phyloP scores from a whole-genome alignment of 23 red algal genomes.

The Gracilariopsis chorda region DNA sequence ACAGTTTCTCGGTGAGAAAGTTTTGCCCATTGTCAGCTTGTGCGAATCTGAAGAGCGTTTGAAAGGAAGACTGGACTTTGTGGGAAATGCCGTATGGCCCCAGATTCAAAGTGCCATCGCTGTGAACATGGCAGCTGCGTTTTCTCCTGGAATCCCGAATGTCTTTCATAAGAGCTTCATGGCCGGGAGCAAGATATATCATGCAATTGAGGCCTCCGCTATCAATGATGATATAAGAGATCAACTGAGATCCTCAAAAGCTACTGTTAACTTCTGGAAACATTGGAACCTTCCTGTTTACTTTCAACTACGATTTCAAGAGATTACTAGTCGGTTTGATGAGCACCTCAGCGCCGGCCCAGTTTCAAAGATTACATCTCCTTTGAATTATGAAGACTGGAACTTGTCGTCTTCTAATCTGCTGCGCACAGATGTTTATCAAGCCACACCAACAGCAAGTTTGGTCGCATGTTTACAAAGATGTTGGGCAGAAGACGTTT shows the following conservation, averaged over 20 bases:
- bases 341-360: slow-evolving; percentile 35
- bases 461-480: slow-evolving; percentile 33
- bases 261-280: slow-evolving; percentile 62
- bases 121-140: slow-evolving; percentile 54
- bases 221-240: slow-evolving; percentile 8
- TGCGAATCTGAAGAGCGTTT: slow-evolving; percentile 44
- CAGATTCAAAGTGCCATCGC: slow-evolving; percentile 61
- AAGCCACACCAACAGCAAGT: slow-evolving; percentile 32
- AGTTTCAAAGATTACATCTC: neutral
- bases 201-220: slow-evolving; percentile 47
- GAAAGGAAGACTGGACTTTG: slow-evolving; percentile 69
- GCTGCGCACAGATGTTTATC: slow-evolving; percentile 63
- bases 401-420: neutral
- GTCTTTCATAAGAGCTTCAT: slow-evolving; percentile 69
- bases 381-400: neutral
- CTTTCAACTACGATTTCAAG: slow-evolving; percentile 89
- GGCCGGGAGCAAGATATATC: slow-evolving; percentile 50
- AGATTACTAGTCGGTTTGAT: slow-evolving; percentile 64
- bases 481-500: slow-evolving; percentile 74
- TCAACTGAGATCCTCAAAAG: neutral
- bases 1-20: slow-evolving; percentile 54
- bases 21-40: slow-evolving; percentile 60
- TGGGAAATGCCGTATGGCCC: slow-evolving; percentile 74
- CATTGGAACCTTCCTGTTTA: slow-evolving; percentile 87
- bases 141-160: slow-evolving; percentile 78